A percentile compares a stretch with the other conserved stretches of the same genome.
These are phyloP conservation scores for Boletellus emodensis DNA, from an alignment of 768 basidiomycete species.

Conservation along the genomic window DNA sequence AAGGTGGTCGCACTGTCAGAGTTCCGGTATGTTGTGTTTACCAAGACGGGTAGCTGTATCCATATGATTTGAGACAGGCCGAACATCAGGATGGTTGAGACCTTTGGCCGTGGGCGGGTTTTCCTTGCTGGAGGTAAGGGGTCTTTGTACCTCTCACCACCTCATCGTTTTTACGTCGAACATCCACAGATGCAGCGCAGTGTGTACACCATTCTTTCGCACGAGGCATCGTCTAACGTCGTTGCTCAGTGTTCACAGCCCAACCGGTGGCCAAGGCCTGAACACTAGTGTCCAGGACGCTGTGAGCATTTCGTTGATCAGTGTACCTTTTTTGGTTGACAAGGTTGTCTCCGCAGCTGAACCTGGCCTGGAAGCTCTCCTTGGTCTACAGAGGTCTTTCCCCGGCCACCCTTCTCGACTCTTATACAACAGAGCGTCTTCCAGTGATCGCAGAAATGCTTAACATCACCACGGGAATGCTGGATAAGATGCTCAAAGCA, in stretches of 20 bases:
- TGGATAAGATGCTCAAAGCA: neutral
- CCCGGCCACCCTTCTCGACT: slow-evolving; percentile 33
- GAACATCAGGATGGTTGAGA: slow-evolving; percentile 47
- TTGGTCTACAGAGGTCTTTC: slow-evolving; percentile 38
- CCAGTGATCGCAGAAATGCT: slow-evolving; percentile 47
- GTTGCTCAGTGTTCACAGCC: slow-evolving; percentile 19
- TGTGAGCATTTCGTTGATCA: slow-evolving; percentile 24
- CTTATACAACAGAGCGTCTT: slow-evolving; percentile 42
- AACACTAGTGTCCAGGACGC: slow-evolving; percentile 37
- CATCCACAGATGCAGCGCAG: slow-evolving; percentile 44
- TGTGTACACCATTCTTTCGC: neutral
- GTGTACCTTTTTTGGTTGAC: neutral
- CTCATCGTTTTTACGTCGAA: neutral
- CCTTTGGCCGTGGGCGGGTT: slow-evolving; percentile 39
- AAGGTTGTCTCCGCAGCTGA: slow-evolving; percentile 26
- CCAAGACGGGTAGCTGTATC: neutral
- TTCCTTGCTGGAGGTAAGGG: slow-evolving; percentile 43
- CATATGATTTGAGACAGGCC: slow-evolving; percentile 28
- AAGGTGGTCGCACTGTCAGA: slow-evolving; percentile 23
- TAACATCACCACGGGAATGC: slow-evolving; percentile 32
- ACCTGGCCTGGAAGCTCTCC: slow-evolving; percentile 45
- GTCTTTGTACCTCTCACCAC: neutral
- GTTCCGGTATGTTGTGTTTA: slow-evolving; percentile 20
- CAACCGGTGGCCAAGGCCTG: slow-evolving; percentile 31
- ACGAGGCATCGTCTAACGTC: neutral